These are phyloP conservation scores for Phyllosticta citrichinensis DNA, from an alignment of 2,329 filamentous ascomycete genomes.

Conservation along the genomic window DNA sequence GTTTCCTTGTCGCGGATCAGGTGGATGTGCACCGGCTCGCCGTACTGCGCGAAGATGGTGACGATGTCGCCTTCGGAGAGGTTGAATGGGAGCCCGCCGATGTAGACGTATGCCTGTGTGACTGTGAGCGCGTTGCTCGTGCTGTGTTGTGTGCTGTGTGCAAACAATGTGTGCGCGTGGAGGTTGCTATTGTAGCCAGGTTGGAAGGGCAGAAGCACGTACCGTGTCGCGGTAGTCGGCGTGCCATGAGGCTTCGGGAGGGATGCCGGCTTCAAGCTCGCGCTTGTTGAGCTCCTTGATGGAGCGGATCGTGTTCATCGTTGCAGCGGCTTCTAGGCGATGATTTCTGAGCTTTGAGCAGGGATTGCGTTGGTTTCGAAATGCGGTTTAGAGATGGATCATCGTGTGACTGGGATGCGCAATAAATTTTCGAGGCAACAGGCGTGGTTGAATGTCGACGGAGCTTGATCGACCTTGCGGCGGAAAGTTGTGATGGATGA, in stretches of 20 bases:
- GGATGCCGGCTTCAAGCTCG: slow-evolving; percentile 82
- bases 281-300: slow-evolving; percentile 89
- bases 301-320: slow-evolving; percentile 88
- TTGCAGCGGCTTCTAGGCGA: slow-evolving; percentile 14
- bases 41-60: slow-evolving; percentile 94
- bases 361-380: neutral
- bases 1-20: slow-evolving; percentile 91
- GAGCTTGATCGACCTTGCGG: neutral
- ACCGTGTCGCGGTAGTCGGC: slow-evolving; percentile 87
- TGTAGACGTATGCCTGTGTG: slow-evolving; percentile 70
- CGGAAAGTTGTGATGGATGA: no score
- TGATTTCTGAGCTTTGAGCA: neutral
- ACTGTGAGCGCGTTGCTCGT: neutral
- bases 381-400: neutral
- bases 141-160: no score
- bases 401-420: neutral
- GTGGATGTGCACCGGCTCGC: slow-evolving; percentile 88
- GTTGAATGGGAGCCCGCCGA: slow-evolving; percentile 86
- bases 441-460: neutral
- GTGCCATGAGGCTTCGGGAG: slow-evolving; percentile 87
- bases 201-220: neutral
- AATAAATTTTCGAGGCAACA: no score
- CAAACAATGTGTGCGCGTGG: no score
- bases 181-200: no score
- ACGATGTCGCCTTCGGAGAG: slow-evolving; percentile 92